A percentile compares a stretch with the other conserved stretches of the same genome.
Evolutionary conservation across 2,329 filamentous ascomycete genomes (phyloP).

Genomic region (Talaromyces sp.): DNA sequence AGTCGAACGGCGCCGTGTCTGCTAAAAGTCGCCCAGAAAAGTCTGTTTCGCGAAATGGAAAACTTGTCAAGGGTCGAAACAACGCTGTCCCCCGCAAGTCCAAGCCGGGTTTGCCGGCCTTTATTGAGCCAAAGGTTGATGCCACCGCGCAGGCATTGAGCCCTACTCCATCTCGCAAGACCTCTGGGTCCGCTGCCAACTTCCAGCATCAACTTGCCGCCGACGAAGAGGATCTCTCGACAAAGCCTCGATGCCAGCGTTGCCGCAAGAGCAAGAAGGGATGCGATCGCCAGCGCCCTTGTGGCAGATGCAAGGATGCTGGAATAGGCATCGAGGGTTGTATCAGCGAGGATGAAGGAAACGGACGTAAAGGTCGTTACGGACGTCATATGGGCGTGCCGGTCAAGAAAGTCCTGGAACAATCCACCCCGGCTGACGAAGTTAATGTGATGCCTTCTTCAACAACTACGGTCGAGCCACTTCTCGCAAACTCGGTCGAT

Average conservation of each 20-base stretch:
- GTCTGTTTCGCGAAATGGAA: constrained; percentile 22
- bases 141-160: constrained; percentile 23
- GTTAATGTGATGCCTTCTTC: constrained; percentile 39
- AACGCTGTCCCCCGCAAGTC: constrained; percentile 30
- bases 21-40: constrained; percentile 23
- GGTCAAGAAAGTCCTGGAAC: constrained; percentile 52
- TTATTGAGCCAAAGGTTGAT: constrained; percentile 22
- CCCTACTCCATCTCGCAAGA: constrained; percentile 50
- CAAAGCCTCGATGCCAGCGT: constrained; percentile 93
- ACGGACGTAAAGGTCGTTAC: constrained; percentile 92
- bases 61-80: constrained; percentile 30
- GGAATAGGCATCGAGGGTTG: constrained; percentile 90
- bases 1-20: constrained; percentile 29
- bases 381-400: constrained; percentile 64
- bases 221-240: constrained; percentile 86
- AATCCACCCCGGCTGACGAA: constrained; percentile 46
- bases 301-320: constrained; percentile 90
- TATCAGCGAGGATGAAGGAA: constrained; percentile 95
- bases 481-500: constrained; percentile 38
- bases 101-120: constrained; percentile 1
- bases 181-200: constrained; percentile 53
- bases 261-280: constrained; percentile 99
- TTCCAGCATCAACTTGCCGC: constrained; percentile 57
- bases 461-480: constrained; percentile 21
- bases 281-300: constrained; percentile 92